Base-by-base conservation (phyloP, 176 grass and related monocot species). In the Eleusine indica region DNA sequence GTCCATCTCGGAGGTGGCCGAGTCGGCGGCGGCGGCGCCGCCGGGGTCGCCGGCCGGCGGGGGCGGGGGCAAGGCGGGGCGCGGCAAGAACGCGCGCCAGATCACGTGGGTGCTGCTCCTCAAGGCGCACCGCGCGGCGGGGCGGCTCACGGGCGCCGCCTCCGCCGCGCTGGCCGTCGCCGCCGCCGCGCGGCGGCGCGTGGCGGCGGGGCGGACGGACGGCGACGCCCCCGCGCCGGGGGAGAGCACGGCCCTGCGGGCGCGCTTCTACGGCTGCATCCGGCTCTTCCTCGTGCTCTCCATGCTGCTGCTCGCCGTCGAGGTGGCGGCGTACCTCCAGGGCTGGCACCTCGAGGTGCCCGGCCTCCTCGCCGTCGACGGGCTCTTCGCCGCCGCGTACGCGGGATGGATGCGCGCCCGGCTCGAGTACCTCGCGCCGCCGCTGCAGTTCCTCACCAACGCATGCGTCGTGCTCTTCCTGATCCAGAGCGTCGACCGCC, bases 101-200 rank as follows among this genome's bases (percentile, higher is more conserved):
- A 89, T 93, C 86, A 97, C 94, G 13, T 97, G 94, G 94, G 86
- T 97, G 54, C 86, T 97, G 40, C 89, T 97, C 62, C 91, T 97
- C 68, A 81, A 80, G 79, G 94, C 91, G 77, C 92, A 94, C 87
- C 89, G 89, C 39, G 92, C 87, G 2, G 91, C 89, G 17, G 86
- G 88, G 0, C 88, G 91, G 7, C 74, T 93, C 21, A 82, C 88
- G 58, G 84, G 81, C 3, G 84, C 89, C 12, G 90, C 93, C 3
- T 88, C 93, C 14, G 90, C 88, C 17, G 79, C 86, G 44, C 68
- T 90, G 7, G 43, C 79, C 19, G 74, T 96, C 29, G 91, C 91
- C 21, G 78, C 91, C 15, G 84, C 89, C 13, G 83, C 91, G 57
- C 82, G 84, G n/a, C 65, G 91, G 6, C 48, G 94, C 75, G 83